These are phyloP conservation scores for Delonix regia DNA, from an alignment of 306 rosid species.

Conservation along the genomic window DNA sequence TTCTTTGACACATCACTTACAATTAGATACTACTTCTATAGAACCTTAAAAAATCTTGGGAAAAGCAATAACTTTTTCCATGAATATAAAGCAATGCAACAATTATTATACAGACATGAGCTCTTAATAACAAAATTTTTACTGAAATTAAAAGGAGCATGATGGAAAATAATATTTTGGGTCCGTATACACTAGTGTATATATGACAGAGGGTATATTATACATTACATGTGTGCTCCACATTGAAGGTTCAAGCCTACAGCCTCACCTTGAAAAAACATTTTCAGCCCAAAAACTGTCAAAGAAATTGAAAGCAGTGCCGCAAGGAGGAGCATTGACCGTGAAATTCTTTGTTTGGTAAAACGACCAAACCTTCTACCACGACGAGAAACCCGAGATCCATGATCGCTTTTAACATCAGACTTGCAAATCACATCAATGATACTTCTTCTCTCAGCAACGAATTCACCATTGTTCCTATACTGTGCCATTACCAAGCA, in stretches of 20 bases:
- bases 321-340: conserved; percentile 52
- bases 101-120: not conserved
- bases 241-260: conserved; percentile 15
- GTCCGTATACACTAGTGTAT: not conserved
- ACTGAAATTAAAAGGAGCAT: not conserved
- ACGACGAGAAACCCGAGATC: conserved; percentile 60
- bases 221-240: not conserved
- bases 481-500: conserved; percentile 52
- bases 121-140: not conserved
- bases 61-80: not conserved
- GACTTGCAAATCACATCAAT: conserved; percentile 35
- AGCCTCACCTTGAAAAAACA: conserved; percentile 63
- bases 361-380: conserved; percentile 72
- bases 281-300: conserved; percentile 59
- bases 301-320: conserved; percentile 55
- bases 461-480: conserved; percentile 52
- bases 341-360: conserved; percentile 51
- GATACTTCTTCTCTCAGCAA: conserved; percentile 58
- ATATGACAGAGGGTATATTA: not conserved
- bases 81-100: not conserved
- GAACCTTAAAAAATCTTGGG: conserved; percentile 21
- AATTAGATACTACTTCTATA: conserved; percentile 20
- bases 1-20: not conserved
- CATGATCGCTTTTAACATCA: conserved; percentile 42
- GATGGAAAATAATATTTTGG: not conserved